Base-by-base conservation (phyloP, 805 yeast species). In the Spencermartinsiella europaea region DNA sequence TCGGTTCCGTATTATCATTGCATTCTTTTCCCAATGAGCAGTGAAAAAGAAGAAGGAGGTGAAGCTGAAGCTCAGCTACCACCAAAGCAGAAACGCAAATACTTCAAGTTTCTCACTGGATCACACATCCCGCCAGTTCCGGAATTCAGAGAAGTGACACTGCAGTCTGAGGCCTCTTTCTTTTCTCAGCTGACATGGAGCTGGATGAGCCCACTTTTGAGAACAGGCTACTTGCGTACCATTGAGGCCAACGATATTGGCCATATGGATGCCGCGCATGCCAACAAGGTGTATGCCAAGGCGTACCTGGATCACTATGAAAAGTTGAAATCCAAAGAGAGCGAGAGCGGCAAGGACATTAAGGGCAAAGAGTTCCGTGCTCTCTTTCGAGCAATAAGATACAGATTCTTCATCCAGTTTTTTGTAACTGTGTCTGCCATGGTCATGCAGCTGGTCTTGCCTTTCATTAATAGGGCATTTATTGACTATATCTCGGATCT, bases 171-270 rank as follows among this genome's bases (percentile, higher is more conserved):
- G 15, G 52, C 49, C 4, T 34, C 21, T 21, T 14, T 40, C 5
- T 21, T 48, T 14, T 41, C 47, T 5, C 10, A 20, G 25, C 12
- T 42, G 16, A 41, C 49, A 10, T 48, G 43, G 43, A 17, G 44
- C 5, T 48, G 52, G 52, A 22, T 48, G 20, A 45, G 48, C 20
- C 47, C 48, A 3, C 25, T 48, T 21, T 41, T 48, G 17, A 37
- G 45, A 25, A 25, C 31, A 25, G 52, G 52, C 12, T 48, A 44
- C 33, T 16, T 45, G 15, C 41, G 52, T 20, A 34, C 34, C 5
- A 25, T 48, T 34, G 48, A 34, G 37, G 44, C 28, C 21, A 45
- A 37, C 28, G 52, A 48, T 38, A 45, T 48, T 21, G 45, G 46
- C 44, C 12, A 2, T 10, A 42, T 48, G 12, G 20, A 28, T 21